Percentiles rank a stretch among this genome's conserved stretches.
These are phyloP conservation scores for Phialophora macrospora DNA, from an alignment of 2,329 filamentous ascomycete genomes.

Conservation along the genomic window DNA sequence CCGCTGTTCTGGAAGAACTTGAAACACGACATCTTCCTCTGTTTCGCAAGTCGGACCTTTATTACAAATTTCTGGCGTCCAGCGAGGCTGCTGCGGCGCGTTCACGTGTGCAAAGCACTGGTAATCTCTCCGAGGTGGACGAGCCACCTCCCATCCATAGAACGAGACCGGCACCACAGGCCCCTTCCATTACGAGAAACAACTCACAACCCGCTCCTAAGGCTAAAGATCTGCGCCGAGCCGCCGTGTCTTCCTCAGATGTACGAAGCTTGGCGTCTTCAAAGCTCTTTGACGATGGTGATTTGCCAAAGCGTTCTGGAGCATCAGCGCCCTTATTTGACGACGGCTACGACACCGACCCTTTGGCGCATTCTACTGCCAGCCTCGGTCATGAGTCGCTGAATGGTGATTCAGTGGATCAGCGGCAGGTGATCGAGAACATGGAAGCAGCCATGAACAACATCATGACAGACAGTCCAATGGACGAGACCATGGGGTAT, in stretches of 20 bases:
- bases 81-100: conserved; percentile 65
- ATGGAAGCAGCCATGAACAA: conserved; percentile 91
- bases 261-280: conserved; percentile 53
- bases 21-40: conserved; percentile 76
- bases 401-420: conserved; percentile 62
- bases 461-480: conserved; percentile 81
- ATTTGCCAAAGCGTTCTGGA: conserved; percentile 34
- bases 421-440: conserved; percentile 82
- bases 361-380: conserved; percentile 74
- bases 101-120: conserved; percentile 27
- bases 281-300: conserved; percentile 52
- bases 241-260: conserved; percentile 66
- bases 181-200: conserved; percentile 54
- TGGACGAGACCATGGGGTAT: conserved; percentile 46
- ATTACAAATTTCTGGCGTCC: conserved; percentile 92
- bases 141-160: not conserved
- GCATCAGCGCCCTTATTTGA: conserved; percentile 69
- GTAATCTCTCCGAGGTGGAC: conserved; percentile 23
- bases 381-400: conserved; percentile 75
- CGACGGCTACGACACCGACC: conserved; percentile 74
- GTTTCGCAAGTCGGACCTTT: conserved; percentile 92
- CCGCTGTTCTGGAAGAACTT: conserved; percentile 81
- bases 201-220: conserved; percentile 54
- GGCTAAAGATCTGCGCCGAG: conserved; percentile 61
- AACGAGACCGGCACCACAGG: conserved; percentile 41